Evolutionary conservation across 345 rosid species (phyloP), one percentile per base, ranked within the genome.

Genomic region (Erysimum cheiranthoides): DNA sequence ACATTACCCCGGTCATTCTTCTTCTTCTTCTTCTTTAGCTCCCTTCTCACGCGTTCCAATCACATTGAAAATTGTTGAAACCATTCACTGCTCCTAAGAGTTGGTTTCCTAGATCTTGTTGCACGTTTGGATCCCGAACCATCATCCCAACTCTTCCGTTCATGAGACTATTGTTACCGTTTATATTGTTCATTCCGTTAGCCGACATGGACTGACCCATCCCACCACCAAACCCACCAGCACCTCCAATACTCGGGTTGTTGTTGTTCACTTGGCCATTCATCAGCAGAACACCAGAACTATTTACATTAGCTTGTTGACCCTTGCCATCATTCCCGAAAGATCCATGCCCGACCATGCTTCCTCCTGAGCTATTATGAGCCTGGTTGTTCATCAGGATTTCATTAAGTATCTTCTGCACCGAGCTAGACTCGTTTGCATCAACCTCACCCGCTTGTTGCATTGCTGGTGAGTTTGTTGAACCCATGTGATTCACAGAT

Each of bases 381-480:
- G 83, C 81, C 73, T 93, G 94, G 84, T 74, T 74, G 67, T 90
- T 80, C 85, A 88, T 84, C 86, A 92, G 76, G 77, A 90, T 87
- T 10, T 88, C 93, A 32, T 91, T 94, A 57, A 95, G 78, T 70
- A 95, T 83, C 80, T 95, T 95, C 83, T 93, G 94, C 46, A 92
- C 98, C 18, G 97, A 86, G 71, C 90, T 95, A 1, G 97, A 82
- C 68, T 87, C 94, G 39, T 80, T 85, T 5, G 78, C 88, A 53
- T 90, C 96, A 16, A 68, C 85, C 36, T 90, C 96, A 51, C 85
- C 82, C 9, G 87, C 82, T 47, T 86, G 93, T 71, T 88, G 98
- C 81, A 73, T 63, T 35, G 88, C 90, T 0, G 92, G 86, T 51
- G 93, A 85, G 77, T 82, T 90, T 58, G 86, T 60, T 13, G 89